Evolutionary conservation across 495 filamentous ascomycete genomes (phyloP).

Genomic region (Cetradonia linearis): DNA sequence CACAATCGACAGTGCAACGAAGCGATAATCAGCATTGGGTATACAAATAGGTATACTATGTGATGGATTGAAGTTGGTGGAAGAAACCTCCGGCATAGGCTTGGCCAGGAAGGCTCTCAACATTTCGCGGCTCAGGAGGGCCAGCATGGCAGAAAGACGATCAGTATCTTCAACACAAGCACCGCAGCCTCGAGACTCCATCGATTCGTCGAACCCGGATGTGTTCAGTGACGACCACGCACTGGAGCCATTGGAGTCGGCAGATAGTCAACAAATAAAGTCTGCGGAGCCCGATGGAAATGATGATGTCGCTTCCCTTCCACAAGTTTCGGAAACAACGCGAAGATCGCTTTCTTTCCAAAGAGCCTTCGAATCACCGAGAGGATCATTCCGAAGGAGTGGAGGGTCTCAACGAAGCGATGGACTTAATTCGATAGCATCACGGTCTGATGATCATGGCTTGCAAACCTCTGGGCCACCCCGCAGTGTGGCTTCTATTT

Average conservation of each 20-base stretch:
- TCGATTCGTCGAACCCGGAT: conserved; percentile 37
- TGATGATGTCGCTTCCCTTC: conserved; percentile 24
- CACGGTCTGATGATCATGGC: conserved; percentile 36
- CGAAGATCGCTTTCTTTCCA: conserved; percentile 26
- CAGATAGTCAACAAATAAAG: conserved; percentile 19
- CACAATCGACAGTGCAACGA: background rate
- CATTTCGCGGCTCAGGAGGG: background rate
- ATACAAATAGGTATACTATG: background rate
- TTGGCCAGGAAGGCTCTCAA: background rate
- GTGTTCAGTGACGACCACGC: conserved; percentile 45
- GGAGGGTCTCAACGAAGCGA: conserved; percentile 32
- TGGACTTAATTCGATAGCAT: conserved; percentile 30
- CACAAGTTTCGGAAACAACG: conserved; percentile 30
- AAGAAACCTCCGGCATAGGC: background rate
- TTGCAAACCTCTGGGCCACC: conserved; percentile 34
- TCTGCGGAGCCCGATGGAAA: conserved; percentile 2
- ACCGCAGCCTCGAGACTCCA: conserved; percentile 20
- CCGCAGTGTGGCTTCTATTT: conserved; percentile 21
- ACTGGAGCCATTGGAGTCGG: conserved; percentile 21
- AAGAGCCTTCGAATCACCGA: conserved; percentile 25
- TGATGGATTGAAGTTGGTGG: conserved; percentile 7
- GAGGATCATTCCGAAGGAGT: conserved; percentile 36
- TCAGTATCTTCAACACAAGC: conserved; percentile 12
- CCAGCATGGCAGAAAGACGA: conserved; percentile 17
- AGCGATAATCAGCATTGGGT: background rate